Percentiles rank a stretch among this genome's conserved stretches.
Evolutionary conservation across 257 asterid species (phyloP).

Genomic region (Cinchona pubescens): DNA sequence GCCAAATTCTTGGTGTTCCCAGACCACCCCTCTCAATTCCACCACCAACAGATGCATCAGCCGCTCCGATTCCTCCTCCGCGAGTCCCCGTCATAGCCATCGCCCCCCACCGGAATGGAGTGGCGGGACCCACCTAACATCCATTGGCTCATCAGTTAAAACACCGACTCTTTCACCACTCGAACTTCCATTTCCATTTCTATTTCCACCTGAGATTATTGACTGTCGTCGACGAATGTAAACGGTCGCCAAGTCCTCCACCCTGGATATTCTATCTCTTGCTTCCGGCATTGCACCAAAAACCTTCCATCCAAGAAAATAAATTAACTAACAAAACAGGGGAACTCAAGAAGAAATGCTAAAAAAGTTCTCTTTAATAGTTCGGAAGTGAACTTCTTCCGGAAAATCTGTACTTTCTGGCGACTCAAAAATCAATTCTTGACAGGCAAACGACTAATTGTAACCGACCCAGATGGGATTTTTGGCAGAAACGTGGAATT

Average conservation of each 20-base stretch:
- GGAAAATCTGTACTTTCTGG: too few relatives aligned
- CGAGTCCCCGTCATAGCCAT: constrained; percentile 39
- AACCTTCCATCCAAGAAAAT: constrained; percentile 8
- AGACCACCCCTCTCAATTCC: constrained; percentile 24
- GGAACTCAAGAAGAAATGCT: background rate
- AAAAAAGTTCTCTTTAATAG: too few relatives aligned
- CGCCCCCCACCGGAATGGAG: constrained; percentile 44
- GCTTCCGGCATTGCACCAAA: constrained; percentile 49
- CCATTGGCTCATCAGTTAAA: constrained; percentile 33
- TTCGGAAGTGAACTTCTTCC: background rate
- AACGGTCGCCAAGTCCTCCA: constrained; percentile 31
- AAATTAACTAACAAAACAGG: too few relatives aligned
- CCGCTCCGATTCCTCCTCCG: constrained; percentile 20
- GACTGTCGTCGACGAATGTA: constrained; percentile 34
- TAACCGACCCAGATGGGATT: background rate
- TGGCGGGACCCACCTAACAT: constrained; percentile 22
- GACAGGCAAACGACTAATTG: background rate
- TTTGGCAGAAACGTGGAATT: background rate
- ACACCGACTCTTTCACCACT: constrained; percentile 14
- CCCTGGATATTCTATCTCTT: constrained; percentile 53
- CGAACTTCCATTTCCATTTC: too few relatives aligned
- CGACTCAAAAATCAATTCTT: background rate
- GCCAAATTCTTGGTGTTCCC: constrained; percentile 40
- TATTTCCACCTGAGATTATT: constrained; percentile 14
- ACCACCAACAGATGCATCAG: background rate